Base-by-base conservation (phyloP, 805 yeast genomes). In the Cyberlindnera mrakii region DNA sequence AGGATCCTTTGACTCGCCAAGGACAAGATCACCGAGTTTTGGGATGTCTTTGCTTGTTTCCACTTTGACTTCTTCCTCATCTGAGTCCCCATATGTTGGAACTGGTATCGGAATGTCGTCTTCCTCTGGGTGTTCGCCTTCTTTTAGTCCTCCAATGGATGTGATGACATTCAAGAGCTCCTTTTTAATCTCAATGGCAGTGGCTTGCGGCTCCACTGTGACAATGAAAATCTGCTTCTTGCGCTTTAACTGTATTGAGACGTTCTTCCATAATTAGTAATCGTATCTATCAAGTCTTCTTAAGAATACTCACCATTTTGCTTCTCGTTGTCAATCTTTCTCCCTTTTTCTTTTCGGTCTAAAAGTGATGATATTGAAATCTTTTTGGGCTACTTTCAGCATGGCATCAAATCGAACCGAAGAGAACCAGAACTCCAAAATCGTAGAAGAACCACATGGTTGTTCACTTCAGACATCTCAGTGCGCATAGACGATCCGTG, bases 91-190 rank as follows among this genome's bases (percentile, higher is more conserved):
- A 39, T 59, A 64, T 3, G 69, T 61, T 5, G 72, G 67, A 10
- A 41, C 35, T 3, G 49, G 48, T 19, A 70, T 61, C 15, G 71
- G 72, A 3, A 67, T 63, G 13, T 62, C 59, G 3, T 50, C 55
- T 1, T 44, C 56, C 5, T 48, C 63, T 4, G 41, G 42, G 33
- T 53, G 56, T 30, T 58, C 51, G 4, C 53, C 42, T n/a, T 42
- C 48, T 11, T 39, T 34, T 5, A 74, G 53, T 0, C 83, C 83
- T 2, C 83, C 83, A 0, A 77, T 65, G 3, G 59, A 48, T 43
- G 70, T 67, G 20, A 79, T 66, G 20, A 71, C 67, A 6, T 55
- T 51, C 2, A 59, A 57, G 19, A 78, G 60, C 16, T 55, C 42
- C 4, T 46, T 42, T 40, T 64, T 63, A 17, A 68, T 42, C 3